phyloP scores from a whole-genome alignment of 129 eudicot species.

The Oenanthe sinensis region DNA sequence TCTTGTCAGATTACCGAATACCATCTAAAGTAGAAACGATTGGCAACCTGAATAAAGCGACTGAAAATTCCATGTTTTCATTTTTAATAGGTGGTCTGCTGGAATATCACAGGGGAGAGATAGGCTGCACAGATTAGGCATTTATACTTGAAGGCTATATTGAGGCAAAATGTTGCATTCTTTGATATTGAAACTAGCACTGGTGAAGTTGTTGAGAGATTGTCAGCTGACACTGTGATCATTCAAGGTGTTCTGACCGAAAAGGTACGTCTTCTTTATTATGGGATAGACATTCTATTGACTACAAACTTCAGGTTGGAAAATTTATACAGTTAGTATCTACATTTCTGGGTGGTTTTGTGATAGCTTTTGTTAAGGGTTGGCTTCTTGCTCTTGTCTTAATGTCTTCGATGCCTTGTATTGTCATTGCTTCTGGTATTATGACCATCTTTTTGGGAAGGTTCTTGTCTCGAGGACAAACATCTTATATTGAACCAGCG shows the following conservation, averaged over 20 bases:
- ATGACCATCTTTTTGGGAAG: conserved; percentile 13
- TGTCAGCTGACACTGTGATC: conserved; percentile 29
- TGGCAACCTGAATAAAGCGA: too few relatives aligned
- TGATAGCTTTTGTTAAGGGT: conserved; percentile 26
- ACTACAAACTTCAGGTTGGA: conserved; percentile 18
- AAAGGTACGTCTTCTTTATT: conserved; percentile 21
- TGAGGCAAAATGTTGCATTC: conserved; percentile 34
- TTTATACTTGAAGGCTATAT: conserved; percentile 24
- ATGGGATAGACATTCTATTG: too few relatives aligned
- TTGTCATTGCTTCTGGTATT: conserved; percentile 12
- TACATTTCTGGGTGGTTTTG: conserved; percentile 26
- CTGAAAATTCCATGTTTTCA: not conserved
- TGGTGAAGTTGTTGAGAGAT: conserved; percentile 24
- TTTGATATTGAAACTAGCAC: conserved; percentile 30
- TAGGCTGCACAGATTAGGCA: conserved; percentile 25
- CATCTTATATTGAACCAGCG: too few relatives aligned
- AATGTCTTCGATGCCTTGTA: conserved; percentile 16
- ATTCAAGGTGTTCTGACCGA: conserved; percentile 32
- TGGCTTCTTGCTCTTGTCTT: conserved; percentile 30
- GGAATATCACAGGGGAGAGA: conserved; percentile 42
- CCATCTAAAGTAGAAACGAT: not conserved
- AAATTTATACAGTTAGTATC: conserved; percentile 21
- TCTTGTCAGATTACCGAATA: not conserved
- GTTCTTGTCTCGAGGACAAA: too few relatives aligned
- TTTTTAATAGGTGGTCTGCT: conserved; percentile 25